A percentile compares a stretch with the other conserved stretches of the same genome.
These are phyloP conservation scores for Penicillium sp. DNA, from an alignment of 2,329 filamentous ascomycete species.

Conservation along the genomic window DNA sequence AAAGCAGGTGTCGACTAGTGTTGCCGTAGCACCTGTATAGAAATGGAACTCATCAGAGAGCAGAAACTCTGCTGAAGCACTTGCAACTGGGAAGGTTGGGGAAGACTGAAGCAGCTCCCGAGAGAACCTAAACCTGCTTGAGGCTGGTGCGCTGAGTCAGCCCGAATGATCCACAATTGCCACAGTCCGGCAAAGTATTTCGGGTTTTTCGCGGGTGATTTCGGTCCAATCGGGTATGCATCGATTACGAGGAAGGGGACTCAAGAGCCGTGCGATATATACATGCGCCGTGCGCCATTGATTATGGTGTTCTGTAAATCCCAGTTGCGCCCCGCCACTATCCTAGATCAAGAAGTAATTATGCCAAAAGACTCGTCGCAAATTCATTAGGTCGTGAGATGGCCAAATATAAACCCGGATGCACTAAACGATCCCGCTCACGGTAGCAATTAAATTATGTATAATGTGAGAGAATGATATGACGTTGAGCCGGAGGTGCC, in stretches of 20 bases:
- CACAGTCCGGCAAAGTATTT: constrained; percentile 17
- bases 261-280: background rate
- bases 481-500: constrained; percentile 10
- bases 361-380: background rate
- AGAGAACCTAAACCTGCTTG: constrained; percentile 15
- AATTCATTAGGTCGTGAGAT: constrained; percentile 13
- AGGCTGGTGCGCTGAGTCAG: constrained; percentile 24
- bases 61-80: constrained; percentile 28
- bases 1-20: constrained; percentile 37
- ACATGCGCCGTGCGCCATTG: no score
- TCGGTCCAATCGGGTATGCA: constrained; percentile 19
- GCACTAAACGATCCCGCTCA: constrained; percentile 13
- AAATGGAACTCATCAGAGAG: constrained; percentile 39
- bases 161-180: constrained; percentile 8
- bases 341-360: background rate
- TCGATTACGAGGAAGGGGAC: constrained; percentile 11
- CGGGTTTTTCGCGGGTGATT: constrained; percentile 21
- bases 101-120: constrained; percentile 14
- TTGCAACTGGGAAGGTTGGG: constrained; percentile 10
- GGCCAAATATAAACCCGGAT: constrained; percentile 2
- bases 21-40: constrained; percentile 38
- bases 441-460: background rate
- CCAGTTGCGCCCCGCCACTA: no score
- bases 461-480: constrained; percentile 9
- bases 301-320: background rate